Percentiles rank a stretch among this genome's conserved stretches.
These are phyloP conservation scores for Penicillium maclennaniae DNA, from an alignment of 495 filamentous ascomycete genomes.

Conservation along the genomic window DNA sequence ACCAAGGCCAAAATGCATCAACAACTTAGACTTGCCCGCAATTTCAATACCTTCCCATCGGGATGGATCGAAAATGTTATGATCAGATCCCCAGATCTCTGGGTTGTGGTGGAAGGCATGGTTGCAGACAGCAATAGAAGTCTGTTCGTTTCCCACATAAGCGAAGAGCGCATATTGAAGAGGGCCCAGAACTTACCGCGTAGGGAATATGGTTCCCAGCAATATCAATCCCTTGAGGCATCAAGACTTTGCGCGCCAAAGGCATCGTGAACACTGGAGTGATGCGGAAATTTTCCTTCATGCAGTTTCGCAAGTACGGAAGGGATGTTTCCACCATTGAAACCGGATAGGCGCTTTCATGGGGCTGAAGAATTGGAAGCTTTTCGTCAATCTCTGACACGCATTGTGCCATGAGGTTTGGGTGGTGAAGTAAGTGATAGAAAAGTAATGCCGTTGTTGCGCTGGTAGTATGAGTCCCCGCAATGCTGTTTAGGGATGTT, in stretches of 20 bases:
- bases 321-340: slow-evolving; percentile 1
- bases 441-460: slow-evolving; percentile 8
- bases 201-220: slow-evolving; percentile 9
- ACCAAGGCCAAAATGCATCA: slow-evolving; percentile 14
- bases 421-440: slow-evolving; percentile 7
- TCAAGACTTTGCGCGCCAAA: slow-evolving; percentile 5
- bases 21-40: slow-evolving; percentile 1
- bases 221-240: slow-evolving; percentile 2
- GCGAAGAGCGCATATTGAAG: not conserved
- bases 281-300: slow-evolving; percentile 11
- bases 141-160: not conserved
- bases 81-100: slow-evolving; percentile 4
- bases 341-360: slow-evolving; percentile 8
- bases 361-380: not conserved
- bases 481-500: not conserved
- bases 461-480: slow-evolving; percentile 12
- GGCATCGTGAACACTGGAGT: slow-evolving; percentile 14
- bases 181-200: not conserved
- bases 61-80: slow-evolving; percentile 9
- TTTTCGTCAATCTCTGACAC: slow-evolving; percentile 8
- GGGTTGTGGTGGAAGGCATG: slow-evolving; percentile 17
- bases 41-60: slow-evolving; percentile 6
- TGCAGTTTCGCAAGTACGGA: slow-evolving; percentile 9
- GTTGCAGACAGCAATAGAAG: slow-evolving; percentile 12
- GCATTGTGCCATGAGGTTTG: slow-evolving; percentile 1